Evolutionary conservation across 768 basidiomycete species (phyloP).

Genomic region (Naematelia encephala): DNA sequence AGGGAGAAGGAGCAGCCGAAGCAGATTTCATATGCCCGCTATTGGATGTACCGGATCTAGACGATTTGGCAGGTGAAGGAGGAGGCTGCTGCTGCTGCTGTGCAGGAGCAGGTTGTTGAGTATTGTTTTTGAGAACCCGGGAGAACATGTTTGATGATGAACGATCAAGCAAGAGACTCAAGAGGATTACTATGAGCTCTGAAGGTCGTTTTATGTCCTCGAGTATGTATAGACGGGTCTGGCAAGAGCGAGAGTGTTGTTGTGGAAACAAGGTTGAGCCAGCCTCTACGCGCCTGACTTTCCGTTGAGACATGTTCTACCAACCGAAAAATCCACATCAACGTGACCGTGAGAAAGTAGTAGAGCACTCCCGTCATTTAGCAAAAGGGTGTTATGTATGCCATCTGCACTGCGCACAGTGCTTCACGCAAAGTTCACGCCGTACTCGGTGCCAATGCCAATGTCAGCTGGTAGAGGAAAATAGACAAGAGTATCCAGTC

Average conservation of each 20-base stretch:
- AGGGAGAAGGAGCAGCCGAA: slow-evolving; percentile 31
- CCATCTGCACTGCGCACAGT: too few relatives aligned
- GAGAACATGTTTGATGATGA: slow-evolving; percentile 47
- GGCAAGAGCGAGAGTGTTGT: not conserved
- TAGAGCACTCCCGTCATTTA: too few relatives aligned
- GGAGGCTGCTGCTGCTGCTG: slow-evolving; percentile 35
- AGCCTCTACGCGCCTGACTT: not conserved
- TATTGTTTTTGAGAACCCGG: slow-evolving; percentile 43
- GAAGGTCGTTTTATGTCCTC: too few relatives aligned
- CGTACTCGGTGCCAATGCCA: too few relatives aligned
- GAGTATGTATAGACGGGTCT: too few relatives aligned
- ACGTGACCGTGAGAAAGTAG: not conserved
- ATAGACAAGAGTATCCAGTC: too few relatives aligned
- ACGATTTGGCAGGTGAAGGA: slow-evolving; percentile 33
- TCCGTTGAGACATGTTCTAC: not conserved
- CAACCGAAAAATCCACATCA: too few relatives aligned
- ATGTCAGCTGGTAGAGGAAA: too few relatives aligned
- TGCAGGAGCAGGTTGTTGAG: slow-evolving; percentile 27
- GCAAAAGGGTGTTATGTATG: too few relatives aligned
- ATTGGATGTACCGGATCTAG: slow-evolving; percentile 10
- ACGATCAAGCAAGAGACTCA: too few relatives aligned
- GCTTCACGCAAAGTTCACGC: not conserved
- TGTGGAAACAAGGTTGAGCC: not conserved
- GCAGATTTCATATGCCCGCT: slow-evolving; percentile 24
- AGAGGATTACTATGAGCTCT: too few relatives aligned